Evolutionary conservation across 1,284 basidiomycete genomes (phyloP).

Genomic region (Schizopora paradoxa): DNA sequence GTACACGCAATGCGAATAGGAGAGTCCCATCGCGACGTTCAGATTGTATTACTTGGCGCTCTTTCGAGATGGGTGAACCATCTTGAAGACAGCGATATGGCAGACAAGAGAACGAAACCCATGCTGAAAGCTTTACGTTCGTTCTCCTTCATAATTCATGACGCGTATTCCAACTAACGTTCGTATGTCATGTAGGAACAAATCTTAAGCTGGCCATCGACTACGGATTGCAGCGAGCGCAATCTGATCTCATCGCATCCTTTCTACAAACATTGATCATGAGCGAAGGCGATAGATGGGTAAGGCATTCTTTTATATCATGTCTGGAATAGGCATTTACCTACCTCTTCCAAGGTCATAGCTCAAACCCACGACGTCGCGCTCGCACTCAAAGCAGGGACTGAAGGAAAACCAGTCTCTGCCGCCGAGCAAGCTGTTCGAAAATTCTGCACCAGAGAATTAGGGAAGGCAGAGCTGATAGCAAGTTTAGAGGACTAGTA

Average conservation of each 20-base stretch:
- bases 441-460: conserved; percentile 70
- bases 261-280: conserved; percentile 81
- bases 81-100: conserved; percentile 65
- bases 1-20: conserved; percentile 80
- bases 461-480: conserved; percentile 71
- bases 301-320: too few relatives aligned
- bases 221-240: conserved; percentile 68
- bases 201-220: conserved; percentile 82
- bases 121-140: conserved; percentile 69
- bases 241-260: conserved; percentile 74
- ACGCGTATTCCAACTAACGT: conserved; percentile 7
- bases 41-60: conserved; percentile 71
- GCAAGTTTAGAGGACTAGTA: conserved; percentile 80
- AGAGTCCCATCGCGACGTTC: conserved; percentile 64
- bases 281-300: conserved; percentile 83
- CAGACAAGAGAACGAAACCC: conserved; percentile 55
- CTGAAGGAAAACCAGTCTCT: conserved; percentile 60
- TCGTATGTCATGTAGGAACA: conserved; percentile 43
- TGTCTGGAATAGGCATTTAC: too few relatives aligned
- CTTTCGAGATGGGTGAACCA: conserved; percentile 79
- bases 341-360: too few relatives aligned
- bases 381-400: conserved; percentile 56
- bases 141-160: conserved; percentile 21
- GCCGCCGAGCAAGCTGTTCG: conserved; percentile 62
- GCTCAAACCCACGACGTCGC: conserved; percentile 54